Percentiles rank a stretch among this genome's conserved stretches.
These are phyloP conservation scores for Firmiana major DNA, from an alignment of 345 rosid species.

Conservation along the genomic window DNA sequence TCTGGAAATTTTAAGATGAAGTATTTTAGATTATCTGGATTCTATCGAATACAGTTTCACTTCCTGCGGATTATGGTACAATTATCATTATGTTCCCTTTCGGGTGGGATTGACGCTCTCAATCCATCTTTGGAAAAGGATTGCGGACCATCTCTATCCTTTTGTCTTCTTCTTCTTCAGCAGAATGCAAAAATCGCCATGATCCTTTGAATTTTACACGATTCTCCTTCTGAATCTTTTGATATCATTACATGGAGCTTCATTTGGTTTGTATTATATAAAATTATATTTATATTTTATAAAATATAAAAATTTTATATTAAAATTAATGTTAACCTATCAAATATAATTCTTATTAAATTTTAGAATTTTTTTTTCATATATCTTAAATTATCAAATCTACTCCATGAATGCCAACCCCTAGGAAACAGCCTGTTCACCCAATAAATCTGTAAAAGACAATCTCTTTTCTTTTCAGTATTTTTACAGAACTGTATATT, in stretches of 20 bases:
- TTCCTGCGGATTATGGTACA: neutral
- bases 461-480: neutral
- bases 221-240: neutral
- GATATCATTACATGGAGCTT: neutral
- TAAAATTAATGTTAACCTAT: too few relatives aligned
- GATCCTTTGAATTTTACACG: neutral
- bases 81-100: neutral
- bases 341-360: too few relatives aligned
- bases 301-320: too few relatives aligned
- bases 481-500: neutral
- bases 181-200: neutral
- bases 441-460: neutral
- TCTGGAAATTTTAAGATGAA: neutral
- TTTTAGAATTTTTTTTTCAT: too few relatives aligned
- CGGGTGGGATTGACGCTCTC: neutral
- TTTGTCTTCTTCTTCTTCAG: neutral
- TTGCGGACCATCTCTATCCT: constrained; percentile 8
- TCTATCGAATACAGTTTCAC: neutral
- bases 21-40: neutral
- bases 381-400: too few relatives aligned
- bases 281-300: too few relatives aligned
- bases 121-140: neutral
- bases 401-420: neutral
- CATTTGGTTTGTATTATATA: too few relatives aligned
- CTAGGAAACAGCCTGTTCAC: neutral